Base-by-base conservation (phyloP, 2,329 filamentous ascomycete genomes). In the Plectosphaerella plurivora region DNA sequence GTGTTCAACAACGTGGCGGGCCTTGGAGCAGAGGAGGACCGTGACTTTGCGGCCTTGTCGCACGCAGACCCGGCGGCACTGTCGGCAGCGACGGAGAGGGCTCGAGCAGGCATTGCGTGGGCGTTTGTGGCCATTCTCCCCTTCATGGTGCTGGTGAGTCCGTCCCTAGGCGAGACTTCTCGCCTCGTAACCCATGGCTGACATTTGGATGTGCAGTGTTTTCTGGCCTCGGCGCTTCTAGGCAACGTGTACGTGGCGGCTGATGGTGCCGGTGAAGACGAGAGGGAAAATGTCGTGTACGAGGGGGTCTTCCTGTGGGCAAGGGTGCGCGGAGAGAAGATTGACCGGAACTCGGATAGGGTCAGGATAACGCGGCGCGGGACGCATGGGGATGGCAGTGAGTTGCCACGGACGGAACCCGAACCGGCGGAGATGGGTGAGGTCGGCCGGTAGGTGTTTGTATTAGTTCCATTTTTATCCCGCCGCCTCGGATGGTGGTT, bases 1-100 rank as follows among this genome's bases (percentile, higher is more conserved):
- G 83, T 88, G 2, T 88, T 88, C 65, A 86, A 87, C 61, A 88
- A 88, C 55, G 68, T 64, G 5, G 66, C 65, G 6, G 67, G 64
- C 2, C 54, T 61, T 22, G 50, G 52, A 18, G 50, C 44, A 45
- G 48, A 58, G 50, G 16, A 16, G 41, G 11, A 12, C 44, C 69
- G 54, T 10, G 70, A 65, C 39, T 66, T 80, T 2, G 58, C 66
- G 12, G 60, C 60, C 4, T 69, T 77, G 37, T 53, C 58, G 10
- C 53, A 59, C 3, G 60, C 76, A 8, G 66, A 73, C 0, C 45
- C 61, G 1, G 64, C 57, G 0, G 59, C 65, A 9, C 71, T 75
- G 50, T 59, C 64, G 0, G 61, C 60, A 3, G 66, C 81, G 2
- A 68, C 72, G 4, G 63, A 72, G 9, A 68, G 68, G 6, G 78